These are phyloP conservation scores for Plasmodium malariae DNA, from an alignment of 169 alveolate genomes.

Conservation along the genomic window DNA sequence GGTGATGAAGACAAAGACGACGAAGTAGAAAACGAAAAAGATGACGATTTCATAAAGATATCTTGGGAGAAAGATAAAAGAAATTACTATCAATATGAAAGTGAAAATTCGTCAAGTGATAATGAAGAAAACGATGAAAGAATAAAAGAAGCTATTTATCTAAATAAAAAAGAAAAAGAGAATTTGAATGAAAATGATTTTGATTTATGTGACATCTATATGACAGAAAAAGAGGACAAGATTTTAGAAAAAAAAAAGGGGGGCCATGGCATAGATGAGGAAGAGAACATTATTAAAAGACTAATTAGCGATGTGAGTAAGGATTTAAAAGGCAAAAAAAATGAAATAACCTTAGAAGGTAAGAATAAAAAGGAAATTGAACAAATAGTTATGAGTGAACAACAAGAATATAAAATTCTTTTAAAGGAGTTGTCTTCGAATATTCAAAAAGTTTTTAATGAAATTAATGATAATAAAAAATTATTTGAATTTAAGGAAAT, in stretches of 20 bases:
- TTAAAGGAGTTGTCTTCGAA: constrained; percentile 70
- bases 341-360: constrained; percentile 45
- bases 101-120: constrained; percentile 71
- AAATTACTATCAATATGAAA: constrained; percentile 72
- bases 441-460: constrained; percentile 74
- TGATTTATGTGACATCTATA: constrained; percentile 59
- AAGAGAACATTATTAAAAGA: constrained; percentile 60
- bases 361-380: constrained; percentile 68
- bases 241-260: constrained; percentile 36
- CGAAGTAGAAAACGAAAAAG: constrained; percentile 1
- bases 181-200: constrained; percentile 69
- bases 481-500: constrained; percentile 70
- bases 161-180: constrained; percentile 74
- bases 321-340: constrained; percentile 78
- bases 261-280: constrained; percentile 6
- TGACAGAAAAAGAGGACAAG: constrained; percentile 59
- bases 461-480: constrained; percentile 69
- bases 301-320: constrained; percentile 73
- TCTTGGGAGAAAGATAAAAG: constrained; percentile 71
- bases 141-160: constrained; percentile 76
- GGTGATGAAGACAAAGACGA: constrained; percentile 18
- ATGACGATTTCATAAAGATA: constrained; percentile 40
- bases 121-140: constrained; percentile 61
- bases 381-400: constrained; percentile 73
- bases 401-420: constrained; percentile 68